Evolutionary conservation across 768 basidiomycete genomes (phyloP).

Genomic region (Mycena olivaceomarginata): DNA sequence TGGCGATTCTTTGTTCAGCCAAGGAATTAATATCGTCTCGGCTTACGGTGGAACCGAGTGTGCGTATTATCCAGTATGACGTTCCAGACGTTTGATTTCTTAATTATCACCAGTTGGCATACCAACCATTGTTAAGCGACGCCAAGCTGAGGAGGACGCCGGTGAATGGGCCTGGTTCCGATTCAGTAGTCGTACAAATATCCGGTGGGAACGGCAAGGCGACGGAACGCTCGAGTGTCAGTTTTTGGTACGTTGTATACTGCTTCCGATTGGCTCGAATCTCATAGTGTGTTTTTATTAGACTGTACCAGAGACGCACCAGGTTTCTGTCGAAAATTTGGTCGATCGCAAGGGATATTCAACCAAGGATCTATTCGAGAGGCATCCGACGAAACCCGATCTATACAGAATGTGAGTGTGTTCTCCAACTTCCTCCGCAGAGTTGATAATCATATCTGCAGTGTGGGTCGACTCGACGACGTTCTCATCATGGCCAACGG

Average conservation of each 20-base stretch:
- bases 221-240: conserved; percentile 59
- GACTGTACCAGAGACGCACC: conserved; percentile 1
- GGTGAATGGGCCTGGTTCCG: conserved; percentile 56
- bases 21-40: conserved; percentile 56
- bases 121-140: conserved; percentile 31
- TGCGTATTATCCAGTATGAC: neutral
- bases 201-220: conserved; percentile 59
- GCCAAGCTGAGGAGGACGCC: conserved; percentile 40
- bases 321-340: neutral
- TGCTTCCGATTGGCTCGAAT: neutral
- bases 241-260: neutral
- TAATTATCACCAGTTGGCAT: neutral
- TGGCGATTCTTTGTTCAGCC: conserved; percentile 32
- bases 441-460: neutral
- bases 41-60: conserved; percentile 63
- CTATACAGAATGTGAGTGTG: conserved; percentile 1
- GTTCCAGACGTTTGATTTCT: neutral
- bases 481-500: conserved; percentile 26
- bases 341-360: conserved; percentile 18
- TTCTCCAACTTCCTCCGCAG: neutral
- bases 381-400: neutral
- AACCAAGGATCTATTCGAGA: conserved; percentile 51
- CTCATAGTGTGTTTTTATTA: neutral
- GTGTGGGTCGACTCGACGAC: conserved; percentile 21
- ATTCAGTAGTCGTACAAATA: conserved; percentile 48